Base-by-base conservation (phyloP, 176 grass and related monocot species). In the Triticum monococcum region DNA sequence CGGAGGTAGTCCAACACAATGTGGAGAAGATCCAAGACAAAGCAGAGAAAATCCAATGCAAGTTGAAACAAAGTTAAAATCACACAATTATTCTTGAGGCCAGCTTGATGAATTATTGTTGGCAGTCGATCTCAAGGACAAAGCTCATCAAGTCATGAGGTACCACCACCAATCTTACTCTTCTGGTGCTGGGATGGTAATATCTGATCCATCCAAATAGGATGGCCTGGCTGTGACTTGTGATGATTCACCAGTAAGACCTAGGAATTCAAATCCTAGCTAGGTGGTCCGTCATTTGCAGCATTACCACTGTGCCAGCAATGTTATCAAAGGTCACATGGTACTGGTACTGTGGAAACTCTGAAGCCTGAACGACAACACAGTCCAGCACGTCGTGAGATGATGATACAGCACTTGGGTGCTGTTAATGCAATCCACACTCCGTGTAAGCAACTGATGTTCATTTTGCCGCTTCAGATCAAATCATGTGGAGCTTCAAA, bases 391-490 rank as follows among this genome's bases (percentile, higher is more conserved):
- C 41, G 82, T 60, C 40, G 25, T 78, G 60, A 60, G 35, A 78
- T 83, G 50, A 54, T 54, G 48, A 28, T 25, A 45, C 45, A 41
- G 8, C 12, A 26, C 24, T 9, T 3, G 3, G 31, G 45, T 68
- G 66, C 25, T 68, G 43, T 59, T 54, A 79, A 59, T 79, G 46
- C 40, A 41, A 17, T 86, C 71, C 50, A 22, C n/a, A 68, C 23
- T 69, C 48, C 59, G 52, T 88, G 78, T 84, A 85, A 80, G 85
- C n/a, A 84, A 81, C 85, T 18, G 69, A 71, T 69, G 68, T 38
- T 85, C 81, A 85, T 84, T 84, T 87, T 5, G 37, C 12, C 64
- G 81, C 81, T 91, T 84, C 76, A 62, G 37, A 76, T 66, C n/a
- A 75, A 76, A 75, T 62, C 31, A 52, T 45, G 71, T 77, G 69